phyloP scores from a whole-genome alignment of 495 filamentous ascomycete species.

The Lophiotrema nucula region DNA sequence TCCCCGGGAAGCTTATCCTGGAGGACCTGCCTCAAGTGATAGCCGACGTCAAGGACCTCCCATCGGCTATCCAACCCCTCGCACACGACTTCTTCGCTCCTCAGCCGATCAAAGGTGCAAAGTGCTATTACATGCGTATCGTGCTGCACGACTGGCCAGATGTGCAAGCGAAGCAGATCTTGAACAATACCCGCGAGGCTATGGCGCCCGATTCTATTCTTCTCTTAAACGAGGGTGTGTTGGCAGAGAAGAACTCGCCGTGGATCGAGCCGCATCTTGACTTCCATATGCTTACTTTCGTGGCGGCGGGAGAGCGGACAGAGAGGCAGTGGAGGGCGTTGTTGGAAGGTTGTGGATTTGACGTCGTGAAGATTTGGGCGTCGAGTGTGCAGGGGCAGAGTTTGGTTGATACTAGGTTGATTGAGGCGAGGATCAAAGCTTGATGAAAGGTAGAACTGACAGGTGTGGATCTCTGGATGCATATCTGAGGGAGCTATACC shows the following conservation, averaged over 20 bases:
- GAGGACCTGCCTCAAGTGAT: background rate
- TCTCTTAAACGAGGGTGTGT: background rate
- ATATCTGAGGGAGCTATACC: too few relatives aligned
- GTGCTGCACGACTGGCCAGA: conserved; percentile 10
- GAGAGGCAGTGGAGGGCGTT: background rate
- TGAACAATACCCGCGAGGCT: background rate
- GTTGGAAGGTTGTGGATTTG: background rate
- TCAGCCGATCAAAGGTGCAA: conserved; percentile 7
- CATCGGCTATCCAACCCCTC: background rate
- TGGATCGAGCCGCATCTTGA: background rate
- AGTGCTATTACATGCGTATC: conserved; percentile 1
- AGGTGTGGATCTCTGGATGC: too few relatives aligned
- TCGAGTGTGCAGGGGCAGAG: background rate
- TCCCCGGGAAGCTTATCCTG: background rate
- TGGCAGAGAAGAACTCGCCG: background rate
- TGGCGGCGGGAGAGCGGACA: background rate
- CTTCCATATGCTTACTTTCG: background rate
- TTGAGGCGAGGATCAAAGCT: too few relatives aligned
- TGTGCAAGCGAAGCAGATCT: background rate
- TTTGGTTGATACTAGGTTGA: too few relatives aligned
- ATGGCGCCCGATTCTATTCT: background rate
- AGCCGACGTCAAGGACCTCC: background rate
- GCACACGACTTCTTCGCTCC: conserved; percentile 6
- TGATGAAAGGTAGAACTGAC: too few relatives aligned
- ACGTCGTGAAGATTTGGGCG: background rate